Evolutionary conservation across 169 alveolate genomes (phyloP).

Genomic region (Cryptosporidium ubiquitum): DNA sequence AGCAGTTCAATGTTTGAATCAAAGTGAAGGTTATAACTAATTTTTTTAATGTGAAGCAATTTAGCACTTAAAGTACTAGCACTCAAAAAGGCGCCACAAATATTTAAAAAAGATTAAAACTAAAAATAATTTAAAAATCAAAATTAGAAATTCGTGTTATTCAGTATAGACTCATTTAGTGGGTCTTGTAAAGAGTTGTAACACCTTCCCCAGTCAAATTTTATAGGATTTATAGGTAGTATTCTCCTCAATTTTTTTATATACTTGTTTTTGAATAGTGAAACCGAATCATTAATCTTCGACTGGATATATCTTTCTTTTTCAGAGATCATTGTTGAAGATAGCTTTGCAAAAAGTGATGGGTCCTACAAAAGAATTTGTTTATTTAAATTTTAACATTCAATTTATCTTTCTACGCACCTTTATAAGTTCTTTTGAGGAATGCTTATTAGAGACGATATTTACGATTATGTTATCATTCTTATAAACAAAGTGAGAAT

Average conservation of each 20-base stretch:
- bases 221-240: constrained; percentile 40
- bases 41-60: no score
- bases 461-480: neutral
- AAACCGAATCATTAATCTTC: neutral
- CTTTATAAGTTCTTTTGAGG: neutral
- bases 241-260: constrained; percentile 31
- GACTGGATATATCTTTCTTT: constrained; percentile 22
- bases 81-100: neutral
- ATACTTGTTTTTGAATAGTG: neutral
- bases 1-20: neutral
- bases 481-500: constrained; percentile 54
- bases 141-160: neutral
- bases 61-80: neutral
- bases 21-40: no score
- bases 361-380: neutral
- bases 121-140: neutral
- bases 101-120: neutral
- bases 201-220: constrained; percentile 49
- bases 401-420: neutral
- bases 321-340: constrained; percentile 7
- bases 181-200: constrained; percentile 22
- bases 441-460: neutral
- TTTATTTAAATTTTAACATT: neutral
- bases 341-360: neutral
- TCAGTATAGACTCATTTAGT: constrained; percentile 13